Evolutionary conservation across 2,329 filamentous ascomycete genomes (phyloP).

Genomic region (Alternaria atra): DNA sequence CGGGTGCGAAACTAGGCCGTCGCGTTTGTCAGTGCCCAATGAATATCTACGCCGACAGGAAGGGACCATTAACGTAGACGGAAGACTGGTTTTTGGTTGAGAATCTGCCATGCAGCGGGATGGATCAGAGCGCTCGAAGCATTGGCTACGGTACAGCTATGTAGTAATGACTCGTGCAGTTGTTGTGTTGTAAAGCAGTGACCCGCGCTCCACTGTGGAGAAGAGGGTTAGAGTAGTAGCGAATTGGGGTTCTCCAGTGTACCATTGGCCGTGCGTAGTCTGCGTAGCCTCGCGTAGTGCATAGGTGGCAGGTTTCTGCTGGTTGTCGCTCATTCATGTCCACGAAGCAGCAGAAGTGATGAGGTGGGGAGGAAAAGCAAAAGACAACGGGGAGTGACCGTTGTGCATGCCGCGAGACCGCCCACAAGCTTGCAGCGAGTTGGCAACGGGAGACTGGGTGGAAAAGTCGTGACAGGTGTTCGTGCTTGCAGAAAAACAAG

Average conservation of each 20-base stretch:
- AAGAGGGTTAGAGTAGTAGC: conserved; percentile 22
- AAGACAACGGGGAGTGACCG: conserved; percentile 13
- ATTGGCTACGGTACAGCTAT: neutral
- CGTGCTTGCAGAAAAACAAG: conserved; percentile 28
- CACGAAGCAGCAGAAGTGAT: conserved; percentile 21
- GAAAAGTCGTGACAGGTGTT: conserved; percentile 41
- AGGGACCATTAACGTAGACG: neutral
- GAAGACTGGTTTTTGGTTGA: neutral
- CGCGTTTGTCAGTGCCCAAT: conserved; percentile 7
- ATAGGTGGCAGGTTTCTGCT: conserved; percentile 22
- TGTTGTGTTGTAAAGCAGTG: conserved; percentile 23
- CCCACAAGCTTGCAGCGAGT: conserved; percentile 12
- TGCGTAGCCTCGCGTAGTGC: conserved; percentile 11
- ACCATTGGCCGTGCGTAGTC: conserved; percentile 12
- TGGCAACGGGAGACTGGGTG: conserved; percentile 27
- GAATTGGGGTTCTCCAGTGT: conserved; percentile 29
- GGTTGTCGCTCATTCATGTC: conserved; percentile 27
- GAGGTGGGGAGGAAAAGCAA: conserved; percentile 22
- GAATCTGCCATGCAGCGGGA: neutral
- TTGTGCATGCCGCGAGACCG: conserved; percentile 10
- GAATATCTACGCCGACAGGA: neutral
- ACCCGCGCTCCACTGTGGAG: conserved; percentile 32
- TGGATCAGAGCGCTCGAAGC: neutral
- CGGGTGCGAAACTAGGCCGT: conserved; percentile 20
- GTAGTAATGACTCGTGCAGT: conserved; percentile 13